Percentiles rank a stretch among this genome's conserved stretches.
Evolutionary conservation across 2,329 filamentous ascomycete species (phyloP).

Genomic region (Akanthomyces muscarius): DNA sequence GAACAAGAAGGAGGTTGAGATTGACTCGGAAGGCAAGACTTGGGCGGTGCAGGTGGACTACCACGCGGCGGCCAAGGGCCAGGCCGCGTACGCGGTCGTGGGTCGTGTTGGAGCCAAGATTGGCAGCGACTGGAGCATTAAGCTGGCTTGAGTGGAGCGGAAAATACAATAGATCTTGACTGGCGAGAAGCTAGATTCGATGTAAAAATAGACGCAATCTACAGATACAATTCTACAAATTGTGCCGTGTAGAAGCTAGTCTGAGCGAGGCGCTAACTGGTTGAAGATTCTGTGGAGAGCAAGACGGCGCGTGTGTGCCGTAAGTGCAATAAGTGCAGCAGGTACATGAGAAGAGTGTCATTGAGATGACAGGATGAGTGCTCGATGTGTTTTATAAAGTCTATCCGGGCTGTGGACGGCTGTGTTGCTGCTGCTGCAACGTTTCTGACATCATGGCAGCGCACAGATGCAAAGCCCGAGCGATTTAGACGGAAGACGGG

Average conservation of each 20-base stretch:
- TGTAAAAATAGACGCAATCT: slow-evolving; percentile 11
- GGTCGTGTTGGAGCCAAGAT: slow-evolving; percentile 49
- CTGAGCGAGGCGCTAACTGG: background rate
- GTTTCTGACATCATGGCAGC: background rate
- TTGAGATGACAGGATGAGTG: background rate
- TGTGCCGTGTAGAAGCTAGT: background rate
- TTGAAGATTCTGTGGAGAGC: too few species aligned
- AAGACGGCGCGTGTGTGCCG: too few species aligned
- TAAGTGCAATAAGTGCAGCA: too few species aligned
- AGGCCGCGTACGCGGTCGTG: slow-evolving; percentile 50
- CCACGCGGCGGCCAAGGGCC: slow-evolving; percentile 42
- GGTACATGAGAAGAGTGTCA: background rate
- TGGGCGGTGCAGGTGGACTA: slow-evolving; percentile 60
- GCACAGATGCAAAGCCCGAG: background rate
- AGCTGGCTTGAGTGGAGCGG: slow-evolving; percentile 24
- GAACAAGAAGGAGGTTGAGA: slow-evolving; percentile 59
- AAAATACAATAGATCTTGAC: background rate
- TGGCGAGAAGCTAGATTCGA: background rate
- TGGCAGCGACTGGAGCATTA: slow-evolving; percentile 51
- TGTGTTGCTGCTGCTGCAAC: background rate
- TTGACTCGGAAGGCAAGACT: slow-evolving; percentile 49
- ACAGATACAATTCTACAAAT: background rate
- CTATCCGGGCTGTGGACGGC: background rate
- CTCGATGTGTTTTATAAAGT: background rate
- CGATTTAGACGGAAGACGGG: too few species aligned